Conservation (phyloP, 2,329 filamentous ascomycete species). For the Penicillium brevicompactum region DNA sequence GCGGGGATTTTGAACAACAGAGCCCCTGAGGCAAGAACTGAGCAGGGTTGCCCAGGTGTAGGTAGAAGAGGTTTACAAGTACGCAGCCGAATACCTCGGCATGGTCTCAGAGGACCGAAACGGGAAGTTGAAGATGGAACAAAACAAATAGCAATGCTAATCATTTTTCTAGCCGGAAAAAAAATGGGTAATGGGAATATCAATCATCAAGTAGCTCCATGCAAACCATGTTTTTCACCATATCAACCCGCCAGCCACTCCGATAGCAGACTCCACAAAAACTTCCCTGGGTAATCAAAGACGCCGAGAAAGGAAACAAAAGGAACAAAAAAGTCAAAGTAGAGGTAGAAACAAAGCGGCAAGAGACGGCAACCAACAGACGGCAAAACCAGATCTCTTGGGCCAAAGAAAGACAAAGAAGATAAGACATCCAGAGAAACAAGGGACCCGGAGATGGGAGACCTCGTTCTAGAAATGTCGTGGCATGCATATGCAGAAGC, state of each 20-base stretch:
- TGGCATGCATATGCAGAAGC: constrained; percentile 16
- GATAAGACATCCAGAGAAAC: constrained; percentile 1
- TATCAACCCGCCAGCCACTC: constrained; percentile 8
- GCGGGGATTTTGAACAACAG: no score
- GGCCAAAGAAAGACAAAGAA: constrained; percentile 1
- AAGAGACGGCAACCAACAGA: background rate
- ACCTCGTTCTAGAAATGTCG: constrained; percentile 8
- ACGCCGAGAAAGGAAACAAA: constrained; percentile 14
- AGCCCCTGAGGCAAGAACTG: no score
- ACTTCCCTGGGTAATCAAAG: constrained; percentile 20
- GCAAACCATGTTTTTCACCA: constrained; percentile 11
- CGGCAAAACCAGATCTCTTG: background rate
- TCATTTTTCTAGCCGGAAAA: constrained; percentile 18
- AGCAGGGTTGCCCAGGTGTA: no score
- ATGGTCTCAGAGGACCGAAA: background rate
- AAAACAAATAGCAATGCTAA: constrained; percentile 11
- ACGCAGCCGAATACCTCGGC: background rate
- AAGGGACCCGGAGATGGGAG: background rate
- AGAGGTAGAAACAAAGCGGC: background rate
- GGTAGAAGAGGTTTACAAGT: background rate
- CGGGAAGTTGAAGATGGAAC: background rate
- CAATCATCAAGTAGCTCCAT: constrained; percentile 24
- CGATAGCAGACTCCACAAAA: constrained; percentile 8
- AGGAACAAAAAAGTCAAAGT: constrained; percentile 8
- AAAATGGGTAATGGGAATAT: constrained; percentile 23